Conservation (phyloP, 352 stramenopile species). For the Phytophthora pisi region DNA sequence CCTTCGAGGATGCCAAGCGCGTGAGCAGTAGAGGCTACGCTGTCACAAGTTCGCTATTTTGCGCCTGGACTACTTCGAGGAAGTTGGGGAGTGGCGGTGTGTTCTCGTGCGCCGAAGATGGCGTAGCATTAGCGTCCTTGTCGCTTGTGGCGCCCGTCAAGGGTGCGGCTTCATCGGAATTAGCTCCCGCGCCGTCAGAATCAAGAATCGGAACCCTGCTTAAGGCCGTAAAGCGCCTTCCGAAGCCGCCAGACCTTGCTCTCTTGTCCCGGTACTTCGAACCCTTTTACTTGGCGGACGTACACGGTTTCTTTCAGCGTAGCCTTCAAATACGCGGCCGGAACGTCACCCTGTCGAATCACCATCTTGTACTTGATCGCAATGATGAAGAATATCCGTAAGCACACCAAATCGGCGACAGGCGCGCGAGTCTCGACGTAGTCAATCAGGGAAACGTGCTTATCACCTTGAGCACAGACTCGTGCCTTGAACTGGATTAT, state of each 20-base stretch:
- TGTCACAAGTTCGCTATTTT: too few species aligned
- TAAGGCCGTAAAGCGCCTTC: slow-evolving; percentile 9
- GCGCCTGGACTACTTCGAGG: too few species aligned
- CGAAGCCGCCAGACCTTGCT: slow-evolving; percentile 3
- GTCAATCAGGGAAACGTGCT: slow-evolving; percentile 1
- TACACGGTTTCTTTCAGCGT: background rate
- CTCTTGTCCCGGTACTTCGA: slow-evolving; percentile 2
- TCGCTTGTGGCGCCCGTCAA: too few species aligned
- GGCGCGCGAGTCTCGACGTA: slow-evolving; percentile 1
- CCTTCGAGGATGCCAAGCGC: too few species aligned
- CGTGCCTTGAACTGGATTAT: slow-evolving; percentile 2
- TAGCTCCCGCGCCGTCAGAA: too few species aligned
- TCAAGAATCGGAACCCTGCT: too few species aligned
- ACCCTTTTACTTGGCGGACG: slow-evolving; percentile 1
- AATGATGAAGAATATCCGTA: background rate
- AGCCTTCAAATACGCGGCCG: slow-evolving; percentile 5
- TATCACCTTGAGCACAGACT: slow-evolving; percentile 5
- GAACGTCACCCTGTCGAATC: background rate
- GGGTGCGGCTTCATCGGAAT: too few species aligned
- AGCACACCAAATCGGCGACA: background rate
- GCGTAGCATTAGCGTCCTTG: too few species aligned
- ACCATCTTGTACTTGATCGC: background rate
- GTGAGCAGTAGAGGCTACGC: too few species aligned
- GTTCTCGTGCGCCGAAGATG: too few species aligned
- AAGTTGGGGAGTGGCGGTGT: too few species aligned